These are phyloP conservation scores for Bolboschoenoplectus hybrid DNA, from an alignment of 202 grass and related monocot genomes.

Conservation along the genomic window DNA sequence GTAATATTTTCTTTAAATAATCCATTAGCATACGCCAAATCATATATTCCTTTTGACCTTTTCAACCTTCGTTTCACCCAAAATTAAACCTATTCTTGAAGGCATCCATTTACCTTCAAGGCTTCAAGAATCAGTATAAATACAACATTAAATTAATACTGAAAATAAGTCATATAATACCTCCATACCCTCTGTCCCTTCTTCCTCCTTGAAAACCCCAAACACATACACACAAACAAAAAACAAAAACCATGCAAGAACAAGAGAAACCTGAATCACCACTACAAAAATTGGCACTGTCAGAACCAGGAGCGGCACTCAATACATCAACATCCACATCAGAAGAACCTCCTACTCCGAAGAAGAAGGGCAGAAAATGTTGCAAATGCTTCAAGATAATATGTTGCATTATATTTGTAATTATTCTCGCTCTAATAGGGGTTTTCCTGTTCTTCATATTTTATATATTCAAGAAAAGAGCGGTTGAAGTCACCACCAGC, in stretches of 20 bases:
- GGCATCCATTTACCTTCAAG: background rate
- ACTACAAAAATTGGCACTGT: background rate
- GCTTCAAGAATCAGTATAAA: background rate
- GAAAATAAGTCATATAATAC: background rate
- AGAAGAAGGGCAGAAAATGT: slow-evolving; percentile 25
- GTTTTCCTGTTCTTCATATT: slow-evolving; percentile 50
- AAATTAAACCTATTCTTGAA: no score
- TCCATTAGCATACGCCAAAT: background rate
- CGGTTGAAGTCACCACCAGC: slow-evolving; percentile 47
- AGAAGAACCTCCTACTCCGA: background rate
- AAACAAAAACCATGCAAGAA: background rate
- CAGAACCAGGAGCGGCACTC: background rate
- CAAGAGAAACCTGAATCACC: background rate
- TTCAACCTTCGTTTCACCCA: background rate
- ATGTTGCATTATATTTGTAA: slow-evolving; percentile 42
- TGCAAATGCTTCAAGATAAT: slow-evolving; percentile 15
- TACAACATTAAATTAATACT: background rate
- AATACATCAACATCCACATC: slow-evolving; percentile 13
- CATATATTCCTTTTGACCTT: background rate
- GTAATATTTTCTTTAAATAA: no score
- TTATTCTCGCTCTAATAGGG: slow-evolving; percentile 38
- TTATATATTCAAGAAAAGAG: slow-evolving; percentile 52
- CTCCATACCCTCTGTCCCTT: background rate
- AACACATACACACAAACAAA: background rate
- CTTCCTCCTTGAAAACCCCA: background rate